Base-by-base conservation (phyloP, 208 protist genomes). In the Naegleria lovaniensis region DNA sequence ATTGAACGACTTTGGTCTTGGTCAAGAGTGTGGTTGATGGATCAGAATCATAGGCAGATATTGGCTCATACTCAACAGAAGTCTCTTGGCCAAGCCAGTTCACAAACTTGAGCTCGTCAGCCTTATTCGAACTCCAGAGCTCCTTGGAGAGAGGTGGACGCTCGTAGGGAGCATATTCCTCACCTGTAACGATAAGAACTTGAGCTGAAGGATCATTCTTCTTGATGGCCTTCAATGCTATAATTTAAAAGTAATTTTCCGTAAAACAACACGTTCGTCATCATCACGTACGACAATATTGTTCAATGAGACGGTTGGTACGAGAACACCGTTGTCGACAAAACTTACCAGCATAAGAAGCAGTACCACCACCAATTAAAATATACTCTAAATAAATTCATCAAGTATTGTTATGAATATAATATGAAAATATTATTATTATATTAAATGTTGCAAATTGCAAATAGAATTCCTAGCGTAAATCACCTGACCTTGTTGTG, bases 321-420 rank as follows among this genome's bases (percentile, higher is more conserved):
- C 43, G 43, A 48, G 1, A 9, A 7, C 43, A 48, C 0, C 22
- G 19, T 29, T 67, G 11, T 22, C 11, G 22, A 67, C 55, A 29
- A 67, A 67, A 67, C 55, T 67, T 67, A 67, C 55, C 55, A 58
- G 25, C 39, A 29, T 89, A 89, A 16, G 25, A 39, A 19, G 85
- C 41, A n/a, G 85, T 89, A 7, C 85, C 85, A 33, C 85, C 85
- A 67, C 85, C 85, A 11, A 89, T 41, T 89, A 89, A 89, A 13
- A 89, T n/a, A 41, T 89, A 89, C 25, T 89, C 67, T 79, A 79
- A 36, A 48, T 48, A 48, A 48, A 48, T 48, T 48, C 43, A 48
- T 48, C 43, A 48, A 48, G 7, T 48, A 48, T 67, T 67, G 19
- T 67, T 29, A 29, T 29, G 22, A 67, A 67, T 67, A 29, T 13